A percentile compares a stretch with the other conserved stretches of the same genome.
Conservation (phyloP, 2,329 filamentous ascomycete genomes). For the Pseudogymnoascus sp. region DNA sequence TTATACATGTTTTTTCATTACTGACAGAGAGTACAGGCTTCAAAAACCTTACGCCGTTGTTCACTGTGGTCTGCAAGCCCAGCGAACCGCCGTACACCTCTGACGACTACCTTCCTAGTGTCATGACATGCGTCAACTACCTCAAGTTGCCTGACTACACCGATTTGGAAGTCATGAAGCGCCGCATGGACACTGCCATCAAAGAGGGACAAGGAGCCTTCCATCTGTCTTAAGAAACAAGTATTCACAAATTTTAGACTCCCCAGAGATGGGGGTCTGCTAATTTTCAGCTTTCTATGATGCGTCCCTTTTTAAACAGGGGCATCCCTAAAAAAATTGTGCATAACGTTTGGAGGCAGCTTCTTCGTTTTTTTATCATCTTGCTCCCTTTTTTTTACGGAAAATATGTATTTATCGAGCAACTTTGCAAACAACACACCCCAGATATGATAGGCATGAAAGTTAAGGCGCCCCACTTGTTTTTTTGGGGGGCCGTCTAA, state of each 20-base stretch:
- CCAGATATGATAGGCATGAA: conserved; percentile 3
- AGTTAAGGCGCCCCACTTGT: background rate
- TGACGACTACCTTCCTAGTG: conserved; percentile 96
- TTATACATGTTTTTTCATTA: conserved; percentile 9
- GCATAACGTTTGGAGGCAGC: conserved; percentile 11
- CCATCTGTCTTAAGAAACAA: conserved; percentile 64
- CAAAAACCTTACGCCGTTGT: conserved; percentile 94
- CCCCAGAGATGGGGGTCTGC: background rate
- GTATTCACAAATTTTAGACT: conserved; percentile 11
- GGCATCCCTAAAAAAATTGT: background rate
- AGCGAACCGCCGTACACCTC: conserved; percentile 88
- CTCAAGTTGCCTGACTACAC: conserved; percentile 96
- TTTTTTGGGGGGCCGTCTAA: background rate
- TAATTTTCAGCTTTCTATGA: background rate
- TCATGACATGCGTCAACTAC: conserved; percentile 99
- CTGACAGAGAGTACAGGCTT: conserved; percentile 58
- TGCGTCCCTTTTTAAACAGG: background rate
- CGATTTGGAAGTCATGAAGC: conserved; percentile 63
- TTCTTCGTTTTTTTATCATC: conserved; percentile 2
- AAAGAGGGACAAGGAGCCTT: conserved; percentile 96
- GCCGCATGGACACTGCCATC: conserved; percentile 76
- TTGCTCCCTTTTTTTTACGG: background rate
- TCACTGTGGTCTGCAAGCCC: conserved; percentile 98
- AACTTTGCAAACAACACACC: background rate
- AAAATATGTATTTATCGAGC: conserved; percentile 8